phyloP scores from a whole-genome alignment of 441 rosid genomes.

The Pelargonium myrrhifolium region DNA sequence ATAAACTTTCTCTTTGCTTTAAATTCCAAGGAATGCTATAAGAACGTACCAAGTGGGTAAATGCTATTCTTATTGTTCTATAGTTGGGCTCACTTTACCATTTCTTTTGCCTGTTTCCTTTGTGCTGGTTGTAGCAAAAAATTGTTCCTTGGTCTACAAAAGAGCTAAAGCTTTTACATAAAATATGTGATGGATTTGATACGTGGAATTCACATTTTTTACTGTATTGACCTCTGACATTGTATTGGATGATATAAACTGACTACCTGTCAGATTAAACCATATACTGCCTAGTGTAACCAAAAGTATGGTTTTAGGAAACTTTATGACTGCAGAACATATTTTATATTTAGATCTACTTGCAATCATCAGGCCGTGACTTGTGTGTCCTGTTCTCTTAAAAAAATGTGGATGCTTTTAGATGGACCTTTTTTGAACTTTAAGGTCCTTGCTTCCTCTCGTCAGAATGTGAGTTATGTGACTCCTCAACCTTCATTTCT shows the following conservation, averaged over 20 bases:
- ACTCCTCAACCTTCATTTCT: too few species aligned
- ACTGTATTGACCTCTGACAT: background rate
- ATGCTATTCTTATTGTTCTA: background rate
- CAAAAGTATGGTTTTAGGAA: background rate
- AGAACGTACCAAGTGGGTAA: background rate
- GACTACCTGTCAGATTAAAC: background rate
- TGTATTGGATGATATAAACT: background rate
- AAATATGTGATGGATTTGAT: background rate
- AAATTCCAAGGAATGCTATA: background rate
- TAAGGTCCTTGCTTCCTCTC: too few species aligned
- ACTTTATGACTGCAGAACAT: too few species aligned
- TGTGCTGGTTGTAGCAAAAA: background rate
- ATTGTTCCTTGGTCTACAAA: too few species aligned
- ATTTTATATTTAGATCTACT: too few species aligned
- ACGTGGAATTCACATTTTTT: background rate
- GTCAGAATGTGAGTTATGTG: too few species aligned
- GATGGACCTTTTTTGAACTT: too few species aligned
- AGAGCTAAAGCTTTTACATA: background rate
- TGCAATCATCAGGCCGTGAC: too few species aligned
- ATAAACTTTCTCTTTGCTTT: constrained; percentile 7
- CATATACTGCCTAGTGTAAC: background rate
- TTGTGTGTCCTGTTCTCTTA: too few species aligned
- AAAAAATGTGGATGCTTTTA: too few species aligned
- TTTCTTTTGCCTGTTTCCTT: background rate
- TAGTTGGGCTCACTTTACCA: background rate